Evolutionary conservation across 108 stramenopile species (phyloP).

Genomic region (Cyclotella baltica): DNA sequence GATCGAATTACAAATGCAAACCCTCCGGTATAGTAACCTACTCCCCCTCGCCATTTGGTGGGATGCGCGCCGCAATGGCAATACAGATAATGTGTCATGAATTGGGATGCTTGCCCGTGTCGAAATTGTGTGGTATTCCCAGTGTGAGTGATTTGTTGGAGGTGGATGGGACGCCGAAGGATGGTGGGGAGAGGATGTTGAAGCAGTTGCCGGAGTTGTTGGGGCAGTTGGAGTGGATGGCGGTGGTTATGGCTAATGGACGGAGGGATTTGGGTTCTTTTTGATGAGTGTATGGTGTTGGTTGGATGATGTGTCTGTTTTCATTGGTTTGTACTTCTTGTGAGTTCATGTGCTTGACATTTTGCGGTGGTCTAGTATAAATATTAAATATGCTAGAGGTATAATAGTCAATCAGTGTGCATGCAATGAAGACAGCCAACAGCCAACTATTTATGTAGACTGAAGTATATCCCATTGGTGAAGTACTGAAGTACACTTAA

Average conservation of each 20-base stretch:
- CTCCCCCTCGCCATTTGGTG: constrained; percentile 62
- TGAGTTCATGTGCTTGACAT: too few relatives aligned
- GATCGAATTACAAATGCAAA: constrained; percentile 59
- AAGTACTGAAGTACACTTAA: too few relatives aligned
- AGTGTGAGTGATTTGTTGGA: constrained; percentile 52
- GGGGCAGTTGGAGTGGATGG: constrained; percentile 76
- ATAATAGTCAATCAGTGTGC: too few relatives aligned
- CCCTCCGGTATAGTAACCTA: constrained; percentile 71
- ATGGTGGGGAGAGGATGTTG: constrained; percentile 54
- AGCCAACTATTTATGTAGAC: too few relatives aligned
- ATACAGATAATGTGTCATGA: constrained; percentile 69
- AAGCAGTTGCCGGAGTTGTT: constrained; percentile 67
- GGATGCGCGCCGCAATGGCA: constrained; percentile 67
- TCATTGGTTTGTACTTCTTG: too few relatives aligned
- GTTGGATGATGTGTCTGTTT: too few relatives aligned
- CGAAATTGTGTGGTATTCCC: constrained; percentile 62
- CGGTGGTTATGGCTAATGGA: constrained; percentile 70
- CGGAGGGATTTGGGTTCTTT: constrained; percentile 45
- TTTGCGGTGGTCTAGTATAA: too few relatives aligned
- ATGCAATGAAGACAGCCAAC: too few relatives aligned
- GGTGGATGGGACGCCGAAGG: constrained; percentile 64
- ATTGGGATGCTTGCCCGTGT: constrained; percentile 72
- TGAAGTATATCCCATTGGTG: too few relatives aligned
- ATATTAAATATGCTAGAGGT: too few relatives aligned
- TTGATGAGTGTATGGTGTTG: constrained; percentile 3